phyloP scores from a whole-genome alignment of 352 stramenopile genomes.

The Globisporangium heterothallicum region DNA sequence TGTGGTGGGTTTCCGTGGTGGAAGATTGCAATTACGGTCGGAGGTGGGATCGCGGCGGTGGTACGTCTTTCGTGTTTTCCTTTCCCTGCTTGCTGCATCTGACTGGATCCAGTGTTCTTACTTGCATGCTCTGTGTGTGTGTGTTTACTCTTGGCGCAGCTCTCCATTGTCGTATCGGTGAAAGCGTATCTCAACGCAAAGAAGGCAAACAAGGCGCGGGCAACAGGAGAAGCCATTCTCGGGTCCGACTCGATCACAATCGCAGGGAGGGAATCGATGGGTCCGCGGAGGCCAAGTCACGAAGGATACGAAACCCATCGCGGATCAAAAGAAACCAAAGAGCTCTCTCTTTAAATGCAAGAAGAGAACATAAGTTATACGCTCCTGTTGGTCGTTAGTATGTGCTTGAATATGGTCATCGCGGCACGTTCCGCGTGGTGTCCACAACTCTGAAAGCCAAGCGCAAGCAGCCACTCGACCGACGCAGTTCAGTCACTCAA shows the following conservation, averaged over 20 bases:
- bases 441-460: too few species aligned
- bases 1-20: slow-evolving; percentile 36
- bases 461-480: too few species aligned
- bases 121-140: neutral
- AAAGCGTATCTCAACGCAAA: slow-evolving; percentile 24
- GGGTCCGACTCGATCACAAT: slow-evolving; percentile 16
- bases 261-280: neutral
- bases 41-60: slow-evolving; percentile 30
- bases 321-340: neutral
- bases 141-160: slow-evolving; percentile 7
- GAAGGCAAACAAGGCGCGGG: slow-evolving; percentile 12
- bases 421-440: too few species aligned
- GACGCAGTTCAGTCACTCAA: too few species aligned
- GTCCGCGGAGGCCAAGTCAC: slow-evolving; percentile 2
- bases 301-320: slow-evolving; percentile 8
- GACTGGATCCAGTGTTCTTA: neutral
- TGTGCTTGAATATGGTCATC: too few species aligned
- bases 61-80: slow-evolving; percentile 13
- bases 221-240: slow-evolving; percentile 6
- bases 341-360: neutral
- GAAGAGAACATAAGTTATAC: too few species aligned
- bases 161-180: slow-evolving; percentile 28
- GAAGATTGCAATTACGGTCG: slow-evolving; percentile 38
- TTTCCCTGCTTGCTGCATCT: too few species aligned
- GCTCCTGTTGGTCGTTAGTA: too few species aligned